Evolutionary conservation across 106 monocot species (phyloP), one percentile per base, ranked within the genome.

Genomic region (Phalaenopsis equestris): DNA sequence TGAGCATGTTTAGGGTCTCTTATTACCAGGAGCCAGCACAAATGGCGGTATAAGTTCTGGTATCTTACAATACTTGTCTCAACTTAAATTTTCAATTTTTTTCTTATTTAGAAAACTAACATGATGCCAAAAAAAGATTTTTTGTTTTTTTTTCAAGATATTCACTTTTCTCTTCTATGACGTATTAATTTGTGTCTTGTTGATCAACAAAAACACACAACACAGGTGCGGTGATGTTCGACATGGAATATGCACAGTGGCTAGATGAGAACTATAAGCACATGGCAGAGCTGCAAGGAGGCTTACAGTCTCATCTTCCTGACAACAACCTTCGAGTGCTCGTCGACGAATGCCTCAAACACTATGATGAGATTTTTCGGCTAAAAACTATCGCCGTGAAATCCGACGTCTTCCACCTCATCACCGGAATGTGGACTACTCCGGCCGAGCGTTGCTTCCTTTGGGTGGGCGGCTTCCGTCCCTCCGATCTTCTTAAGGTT

Each of bases 381-480:
- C 65, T 99, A 39, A 99, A 93, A 77, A 79, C 76, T n/a, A 17
- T 79, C 4, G 91, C 90, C 0, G 92, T 83, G 3, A 91, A 86
- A 74, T 75, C 92, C 11, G 98, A 99, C 55, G 91, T 99, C 58
- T 93, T 99, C 82, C 92, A 99, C 75, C 87, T 99, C 75, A 88
- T 95, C 43, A 91, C 89, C 16, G 98, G 98, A 36, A 86, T 90
- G 94, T 99, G 98, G 98, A 85, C 81, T 7, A 83, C 91, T 56
- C 91, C 94, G 0, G 98, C 94, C 0, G 98, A 99, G 85, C 84
- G 95, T 56, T 95, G 94, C 77, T 99, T 93, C 81, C 86, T 99
- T 15, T 99, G 98, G 98, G 88, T 99, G 79, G 98, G 94, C 6
- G 98, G 98, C 42, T 99, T 95, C 84, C 83, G 90, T 47, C 94